phyloP scores from a whole-genome alignment of 164 flowering plant species.

The Chimonanthus salicifolius region DNA sequence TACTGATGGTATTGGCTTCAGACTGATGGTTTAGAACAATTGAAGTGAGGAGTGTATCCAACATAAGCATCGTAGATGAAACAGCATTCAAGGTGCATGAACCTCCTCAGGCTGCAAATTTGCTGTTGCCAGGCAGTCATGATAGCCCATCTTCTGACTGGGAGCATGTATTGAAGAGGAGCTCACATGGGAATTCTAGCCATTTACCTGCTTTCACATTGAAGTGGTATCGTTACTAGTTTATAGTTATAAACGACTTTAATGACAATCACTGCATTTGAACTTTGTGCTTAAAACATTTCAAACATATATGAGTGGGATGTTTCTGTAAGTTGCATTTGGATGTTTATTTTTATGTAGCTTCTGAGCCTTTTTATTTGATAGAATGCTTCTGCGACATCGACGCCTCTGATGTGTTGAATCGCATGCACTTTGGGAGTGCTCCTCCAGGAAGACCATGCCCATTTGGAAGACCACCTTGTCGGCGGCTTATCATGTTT shows the following conservation, averaged over 20 bases:
- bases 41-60: constrained; percentile 11
- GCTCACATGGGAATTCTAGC: constrained; percentile 2
- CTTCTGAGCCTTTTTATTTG: background rate
- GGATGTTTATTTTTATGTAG: background rate
- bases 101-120: constrained; percentile 11
- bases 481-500: background rate
- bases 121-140: constrained; percentile 17
- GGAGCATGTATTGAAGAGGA: constrained; percentile 68
- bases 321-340: background rate
- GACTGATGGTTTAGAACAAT: constrained; percentile 2
- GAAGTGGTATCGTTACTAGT: background rate
- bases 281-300: background rate
- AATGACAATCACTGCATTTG: background rate
- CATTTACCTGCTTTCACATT: background rate
- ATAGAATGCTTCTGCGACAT: background rate
- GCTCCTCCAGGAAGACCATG: background rate
- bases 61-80: constrained; percentile 9
- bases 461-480: background rate
- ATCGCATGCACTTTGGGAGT: background rate
- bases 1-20: background rate
- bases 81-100: constrained; percentile 6
- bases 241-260: background rate
- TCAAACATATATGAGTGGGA: background rate
- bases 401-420: background rate
- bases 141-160: constrained; percentile 55